Evolutionary conservation across 176 grass and related monocot genomes (phyloP).

Genomic region (Themeda triandra): DNA sequence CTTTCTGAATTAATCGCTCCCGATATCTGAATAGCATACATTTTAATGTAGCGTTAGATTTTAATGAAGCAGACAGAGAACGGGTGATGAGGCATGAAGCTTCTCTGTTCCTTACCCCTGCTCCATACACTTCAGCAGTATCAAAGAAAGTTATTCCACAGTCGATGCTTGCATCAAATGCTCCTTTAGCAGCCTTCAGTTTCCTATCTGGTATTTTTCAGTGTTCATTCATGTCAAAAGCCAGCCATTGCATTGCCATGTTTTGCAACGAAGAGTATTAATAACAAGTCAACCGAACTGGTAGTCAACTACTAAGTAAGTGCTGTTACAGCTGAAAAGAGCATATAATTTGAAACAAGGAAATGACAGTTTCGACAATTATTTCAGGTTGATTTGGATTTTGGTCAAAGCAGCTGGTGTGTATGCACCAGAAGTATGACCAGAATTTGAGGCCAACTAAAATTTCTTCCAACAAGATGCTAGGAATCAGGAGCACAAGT

Average conservation of each 20-base stretch:
- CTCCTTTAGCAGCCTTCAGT: constrained; percentile 82
- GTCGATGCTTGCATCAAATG: constrained; percentile 74
- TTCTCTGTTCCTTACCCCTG: constrained; percentile 44
- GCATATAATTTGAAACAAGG: neutral
- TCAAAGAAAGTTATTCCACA: constrained; percentile 80
- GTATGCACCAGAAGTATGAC: constrained; percentile 11
- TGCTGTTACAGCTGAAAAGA: neutral
- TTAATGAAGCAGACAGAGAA: neutral
- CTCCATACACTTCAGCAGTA: constrained; percentile 91
- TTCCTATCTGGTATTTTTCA: constrained; percentile 53
- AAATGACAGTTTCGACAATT: too few relatives aligned
- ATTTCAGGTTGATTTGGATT: too few relatives aligned
- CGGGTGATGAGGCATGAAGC: neutral
- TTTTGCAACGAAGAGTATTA: neutral
- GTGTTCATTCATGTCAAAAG: neutral
- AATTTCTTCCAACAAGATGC: neutral
- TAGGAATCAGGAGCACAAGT: neutral
- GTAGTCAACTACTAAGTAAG: neutral
- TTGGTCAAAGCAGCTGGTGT: neutral
- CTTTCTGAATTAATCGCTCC: constrained; percentile 80
- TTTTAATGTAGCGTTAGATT: neutral
- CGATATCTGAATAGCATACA: neutral
- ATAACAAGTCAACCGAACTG: neutral
- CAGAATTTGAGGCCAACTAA: neutral
- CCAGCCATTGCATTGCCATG: neutral